Conservation (phyloP, 2,329 filamentous ascomycete species). For the Colletotrichum echinochloae region DNA sequence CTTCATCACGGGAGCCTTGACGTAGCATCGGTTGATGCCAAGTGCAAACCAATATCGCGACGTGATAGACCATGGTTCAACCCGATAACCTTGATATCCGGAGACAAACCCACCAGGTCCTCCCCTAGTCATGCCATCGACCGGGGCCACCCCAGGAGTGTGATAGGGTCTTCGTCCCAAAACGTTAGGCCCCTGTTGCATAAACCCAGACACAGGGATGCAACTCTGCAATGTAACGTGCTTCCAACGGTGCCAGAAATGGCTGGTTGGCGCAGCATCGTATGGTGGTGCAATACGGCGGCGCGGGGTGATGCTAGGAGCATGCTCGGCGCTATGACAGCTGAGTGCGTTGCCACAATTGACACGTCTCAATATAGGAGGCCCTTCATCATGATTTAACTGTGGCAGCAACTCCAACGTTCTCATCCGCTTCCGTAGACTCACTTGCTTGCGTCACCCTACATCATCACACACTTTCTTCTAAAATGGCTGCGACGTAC, state of each 20-base stretch:
- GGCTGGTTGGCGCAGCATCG: constrained; percentile 13
- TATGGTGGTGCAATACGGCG: constrained; percentile 20
- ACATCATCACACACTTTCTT: constrained; percentile 2
- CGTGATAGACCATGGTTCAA: constrained; percentile 29
- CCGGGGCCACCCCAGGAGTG: constrained; percentile 18
- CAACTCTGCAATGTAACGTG: constrained; percentile 32
- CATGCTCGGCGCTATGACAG: constrained; percentile 1
- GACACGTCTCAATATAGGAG: constrained; percentile 4
- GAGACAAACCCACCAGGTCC: constrained; percentile 20
- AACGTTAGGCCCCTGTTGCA: constrained; percentile 25
- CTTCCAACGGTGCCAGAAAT: constrained; percentile 30
- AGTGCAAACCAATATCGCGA: constrained; percentile 21
- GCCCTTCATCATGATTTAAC: constrained; percentile 32
- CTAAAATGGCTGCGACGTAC: constrained; percentile 42
- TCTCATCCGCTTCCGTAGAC: background rate
- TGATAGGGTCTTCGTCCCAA: constrained; percentile 29
- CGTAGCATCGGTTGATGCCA: constrained; percentile 21
- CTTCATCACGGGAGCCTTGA: background rate
- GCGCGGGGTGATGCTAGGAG: constrained; percentile 29
- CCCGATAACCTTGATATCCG: constrained; percentile 37
- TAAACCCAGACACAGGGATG: constrained; percentile 24
- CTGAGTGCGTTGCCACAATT: constrained; percentile 17
- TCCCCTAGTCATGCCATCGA: constrained; percentile 22
- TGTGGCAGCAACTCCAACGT: constrained; percentile 13
- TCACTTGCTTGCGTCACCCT: constrained; percentile 2